Evolutionary conservation across 2,329 filamentous ascomycete species (phyloP).

Genomic region (Aspergillus eucalypticola): DNA sequence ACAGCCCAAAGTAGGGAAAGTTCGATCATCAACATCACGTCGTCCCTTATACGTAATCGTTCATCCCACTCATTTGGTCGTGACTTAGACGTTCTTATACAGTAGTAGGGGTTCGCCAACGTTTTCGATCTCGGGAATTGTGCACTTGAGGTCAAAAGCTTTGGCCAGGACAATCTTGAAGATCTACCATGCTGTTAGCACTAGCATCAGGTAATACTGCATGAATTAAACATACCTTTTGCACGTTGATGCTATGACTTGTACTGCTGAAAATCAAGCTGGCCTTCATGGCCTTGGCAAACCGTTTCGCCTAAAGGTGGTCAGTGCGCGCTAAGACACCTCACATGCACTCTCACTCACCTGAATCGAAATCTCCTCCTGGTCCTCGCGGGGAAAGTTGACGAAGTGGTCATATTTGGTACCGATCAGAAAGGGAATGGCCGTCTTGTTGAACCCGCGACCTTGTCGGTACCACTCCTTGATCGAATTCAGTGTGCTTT

Average conservation of each 20-base stretch:
- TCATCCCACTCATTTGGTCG: conserved; percentile 16
- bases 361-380: conserved; percentile 97
- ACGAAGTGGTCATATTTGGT: conserved; percentile 99
- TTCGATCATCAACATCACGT: conserved; percentile 37
- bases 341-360: conserved; percentile 48
- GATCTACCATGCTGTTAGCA: conserved; percentile 63
- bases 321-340: conserved; percentile 22
- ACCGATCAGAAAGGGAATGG: conserved; percentile 95
- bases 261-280: conserved; percentile 98
- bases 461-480: conserved; percentile 99
- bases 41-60: conserved; percentile 40
- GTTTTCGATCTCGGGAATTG: conserved; percentile 98
- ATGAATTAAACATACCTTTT: conserved; percentile 68
- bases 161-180: conserved; percentile 99
- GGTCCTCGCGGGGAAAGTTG: conserved; percentile 95
- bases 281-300: conserved; percentile 97
- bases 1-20: conserved; percentile 17
- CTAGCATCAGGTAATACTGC: neutral
- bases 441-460: conserved; percentile 98
- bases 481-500: conserved; percentile 98
- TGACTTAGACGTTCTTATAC: conserved; percentile 63
- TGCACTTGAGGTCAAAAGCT: conserved; percentile 97
- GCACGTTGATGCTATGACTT: conserved; percentile 98
- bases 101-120: conserved; percentile 92
- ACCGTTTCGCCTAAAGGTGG: conserved; percentile 72